phyloP scores from a whole-genome alignment of 2,329 filamentous ascomycete species.

The Fusarium nisikadoi region DNA sequence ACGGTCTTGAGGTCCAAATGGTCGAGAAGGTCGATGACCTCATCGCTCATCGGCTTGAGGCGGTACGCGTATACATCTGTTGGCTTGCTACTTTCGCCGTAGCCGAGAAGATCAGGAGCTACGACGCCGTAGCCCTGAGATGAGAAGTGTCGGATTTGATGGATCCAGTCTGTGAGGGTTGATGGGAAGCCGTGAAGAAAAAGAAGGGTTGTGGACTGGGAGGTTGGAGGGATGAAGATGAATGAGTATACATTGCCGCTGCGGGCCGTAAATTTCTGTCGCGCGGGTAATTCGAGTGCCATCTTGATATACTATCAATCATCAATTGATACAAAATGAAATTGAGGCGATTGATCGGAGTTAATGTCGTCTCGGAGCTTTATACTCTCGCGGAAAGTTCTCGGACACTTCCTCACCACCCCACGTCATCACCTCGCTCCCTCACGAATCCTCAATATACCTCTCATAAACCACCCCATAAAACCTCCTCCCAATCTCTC shows the following conservation, averaged over 20 bases:
- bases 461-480: constrained; percentile 60
- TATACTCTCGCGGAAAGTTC: constrained; percentile 39
- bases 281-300: not conserved
- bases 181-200: constrained; percentile 63
- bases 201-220: constrained; percentile 51
- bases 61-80: constrained; percentile 44
- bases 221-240: constrained; percentile 38
- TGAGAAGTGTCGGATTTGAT: constrained; percentile 51
- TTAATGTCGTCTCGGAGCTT: constrained; percentile 18
- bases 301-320: not conserved
- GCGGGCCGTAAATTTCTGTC: constrained; percentile 20
- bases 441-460: constrained; percentile 55
- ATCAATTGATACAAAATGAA: not conserved
- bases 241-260: constrained; percentile 47
- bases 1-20: constrained; percentile 49
- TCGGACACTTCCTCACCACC: constrained; percentile 39
- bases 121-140: constrained; percentile 55
- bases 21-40: constrained; percentile 49
- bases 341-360: no score
- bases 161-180: constrained; percentile 56
- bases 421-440: not conserved
- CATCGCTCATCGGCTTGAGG: constrained; percentile 47
- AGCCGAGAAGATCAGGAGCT: constrained; percentile 55
- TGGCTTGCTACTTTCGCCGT: constrained; percentile 50
- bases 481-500: constrained; percentile 58